phyloP scores from a whole-genome alignment of 2,329 filamentous ascomycete genomes.

The Aureobasidium sp. region DNA sequence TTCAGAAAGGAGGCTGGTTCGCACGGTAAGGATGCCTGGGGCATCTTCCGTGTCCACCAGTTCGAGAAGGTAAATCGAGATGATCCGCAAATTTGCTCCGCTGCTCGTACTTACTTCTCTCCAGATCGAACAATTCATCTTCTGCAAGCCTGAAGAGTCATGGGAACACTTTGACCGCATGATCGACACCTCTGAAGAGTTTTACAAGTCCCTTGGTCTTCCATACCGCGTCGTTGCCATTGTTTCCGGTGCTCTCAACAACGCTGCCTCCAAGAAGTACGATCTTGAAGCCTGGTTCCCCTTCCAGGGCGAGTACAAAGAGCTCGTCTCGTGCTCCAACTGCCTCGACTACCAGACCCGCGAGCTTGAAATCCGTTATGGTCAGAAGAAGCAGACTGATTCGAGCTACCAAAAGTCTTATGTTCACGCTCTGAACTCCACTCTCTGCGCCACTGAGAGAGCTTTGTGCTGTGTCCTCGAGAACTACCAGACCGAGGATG shows the following conservation, averaged over 20 bases:
- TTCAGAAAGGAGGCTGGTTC: slow-evolving; percentile 93
- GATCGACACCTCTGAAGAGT: slow-evolving; percentile 85
- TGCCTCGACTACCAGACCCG: slow-evolving; percentile 97
- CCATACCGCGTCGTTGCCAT: slow-evolving; percentile 91
- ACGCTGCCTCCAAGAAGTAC: slow-evolving; percentile 83
- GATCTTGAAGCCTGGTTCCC: slow-evolving; percentile 97
- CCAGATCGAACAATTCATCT: slow-evolving; percentile 65
- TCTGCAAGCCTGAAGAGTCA: slow-evolving; percentile 79
- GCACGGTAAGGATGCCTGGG: slow-evolving; percentile 91
- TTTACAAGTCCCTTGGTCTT: slow-evolving; percentile 82
- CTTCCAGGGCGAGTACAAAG: slow-evolving; percentile 95
- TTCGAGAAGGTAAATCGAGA: slow-evolving; percentile 68
- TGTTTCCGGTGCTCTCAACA: slow-evolving; percentile 92
- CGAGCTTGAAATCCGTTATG: slow-evolving; percentile 86
- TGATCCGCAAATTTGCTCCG: neutral
- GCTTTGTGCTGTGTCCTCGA: slow-evolving; percentile 92
- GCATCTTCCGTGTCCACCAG: slow-evolving; percentile 95
- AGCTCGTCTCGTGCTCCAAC: slow-evolving; percentile 95
- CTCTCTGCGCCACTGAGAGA: slow-evolving; percentile 82
- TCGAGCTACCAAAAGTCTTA: slow-evolving; percentile 74
- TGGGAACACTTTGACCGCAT: slow-evolving; percentile 93
- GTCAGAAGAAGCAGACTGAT: slow-evolving; percentile 78
- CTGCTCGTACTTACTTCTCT: neutral
- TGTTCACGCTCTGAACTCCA: slow-evolving; percentile 87
- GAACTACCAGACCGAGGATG: slow-evolving; percentile 90